phyloP scores from a whole-genome alignment of 805 yeast genomes.

The Candida sithepensis region DNA sequence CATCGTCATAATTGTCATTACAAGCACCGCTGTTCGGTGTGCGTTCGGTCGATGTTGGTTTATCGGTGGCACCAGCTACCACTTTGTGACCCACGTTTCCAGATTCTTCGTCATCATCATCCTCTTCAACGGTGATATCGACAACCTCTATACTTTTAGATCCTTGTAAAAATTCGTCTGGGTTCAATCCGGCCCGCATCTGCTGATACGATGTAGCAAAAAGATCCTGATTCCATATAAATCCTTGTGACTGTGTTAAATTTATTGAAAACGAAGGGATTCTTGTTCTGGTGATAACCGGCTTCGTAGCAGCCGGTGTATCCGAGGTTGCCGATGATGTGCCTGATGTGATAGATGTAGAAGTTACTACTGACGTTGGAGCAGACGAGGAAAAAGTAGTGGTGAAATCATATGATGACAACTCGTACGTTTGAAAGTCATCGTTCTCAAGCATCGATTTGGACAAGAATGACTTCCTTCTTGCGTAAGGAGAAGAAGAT shows the following conservation, averaged over 20 bases:
- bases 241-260: constrained; percentile 66
- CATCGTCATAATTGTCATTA: not conserved
- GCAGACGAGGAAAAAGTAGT: not conserved
- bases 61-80: not conserved
- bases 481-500: constrained; percentile 48
- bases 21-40: not conserved
- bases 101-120: constrained; percentile 4
- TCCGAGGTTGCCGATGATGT: not conserved
- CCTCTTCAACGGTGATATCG: constrained; percentile 21
- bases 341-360: not conserved
- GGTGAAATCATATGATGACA: constrained; percentile 14
- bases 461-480: constrained; percentile 55
- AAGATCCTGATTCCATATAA: constrained; percentile 70
- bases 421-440: constrained; percentile 50
- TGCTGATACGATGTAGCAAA: constrained; percentile 74
- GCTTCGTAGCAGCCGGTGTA: constrained; percentile 1
- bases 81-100: not conserved
- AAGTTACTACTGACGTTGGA: not conserved
- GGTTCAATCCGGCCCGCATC: constrained; percentile 33
- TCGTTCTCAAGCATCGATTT: constrained; percentile 56
- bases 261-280: constrained; percentile 41
- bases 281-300: constrained; percentile 17
- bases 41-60: too few relatives aligned
- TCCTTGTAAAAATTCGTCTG: constrained; percentile 21
- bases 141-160: constrained; percentile 21